A percentile compares a stretch with the other conserved stretches of the same genome.
phyloP scores from a whole-genome alignment of 2,329 filamentous ascomycete species.

The Teratosphaeria nubilosa region DNA sequence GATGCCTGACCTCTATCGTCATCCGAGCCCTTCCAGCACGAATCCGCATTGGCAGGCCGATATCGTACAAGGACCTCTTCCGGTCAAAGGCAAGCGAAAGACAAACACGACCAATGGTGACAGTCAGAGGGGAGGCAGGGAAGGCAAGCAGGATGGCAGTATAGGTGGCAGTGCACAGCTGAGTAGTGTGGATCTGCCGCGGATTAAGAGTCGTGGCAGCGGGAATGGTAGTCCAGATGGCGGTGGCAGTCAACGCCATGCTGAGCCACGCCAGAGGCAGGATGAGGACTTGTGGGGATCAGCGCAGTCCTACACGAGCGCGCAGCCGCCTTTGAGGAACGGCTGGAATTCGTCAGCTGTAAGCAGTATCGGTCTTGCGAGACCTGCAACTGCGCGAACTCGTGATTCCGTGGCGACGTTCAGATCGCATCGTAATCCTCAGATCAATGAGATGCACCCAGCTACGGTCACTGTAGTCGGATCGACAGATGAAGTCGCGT shows the following conservation, averaged over 20 bases:
- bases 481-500: conserved; percentile 54
- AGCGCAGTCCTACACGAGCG: not conserved
- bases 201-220: conserved; percentile 9
- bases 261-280: conserved; percentile 70
- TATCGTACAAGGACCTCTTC: conserved; percentile 65
- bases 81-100: conserved; percentile 36
- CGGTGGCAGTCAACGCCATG: conserved; percentile 50
- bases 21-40: conserved; percentile 71
- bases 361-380: not conserved
- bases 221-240: not conserved
- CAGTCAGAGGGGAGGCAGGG: conserved; percentile 3
- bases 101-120: conserved; percentile 24
- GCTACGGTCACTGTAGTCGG: conserved; percentile 30
- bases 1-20: conserved; percentile 60
- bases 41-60: conserved; percentile 86
- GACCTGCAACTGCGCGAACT: conserved; percentile 13
- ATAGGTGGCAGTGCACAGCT: conserved; percentile 33
- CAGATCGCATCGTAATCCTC: conserved; percentile 30
- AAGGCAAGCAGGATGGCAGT: conserved; percentile 14
- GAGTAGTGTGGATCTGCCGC: conserved; percentile 14
- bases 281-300: conserved; percentile 80
- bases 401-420: conserved; percentile 21
- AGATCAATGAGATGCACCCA: conserved; percentile 62
- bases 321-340: conserved; percentile 3
- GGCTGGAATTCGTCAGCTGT: conserved; percentile 10